Evolutionary conservation across 495 filamentous ascomycete genomes (phyloP), one percentile per base, ranked within the genome.

Genomic region (Physcia stellaris): DNA sequence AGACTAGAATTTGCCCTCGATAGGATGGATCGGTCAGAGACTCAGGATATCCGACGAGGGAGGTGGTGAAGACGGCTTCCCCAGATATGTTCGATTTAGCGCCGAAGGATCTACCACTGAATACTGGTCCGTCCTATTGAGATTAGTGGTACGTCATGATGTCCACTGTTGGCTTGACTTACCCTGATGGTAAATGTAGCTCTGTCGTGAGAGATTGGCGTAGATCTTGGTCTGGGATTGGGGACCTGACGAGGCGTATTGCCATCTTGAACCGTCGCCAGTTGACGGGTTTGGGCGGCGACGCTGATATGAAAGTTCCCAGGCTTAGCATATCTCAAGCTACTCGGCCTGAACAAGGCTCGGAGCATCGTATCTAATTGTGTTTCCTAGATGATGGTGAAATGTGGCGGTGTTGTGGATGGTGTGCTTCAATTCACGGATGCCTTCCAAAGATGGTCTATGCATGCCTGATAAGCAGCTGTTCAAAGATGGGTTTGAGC

Each of bases 361-460:
- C 71, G 68, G 59, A 86, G 73, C 80, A 86, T 90, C 48, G 46
- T 76, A 59, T 47, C 46, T 49, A 44, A 40, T 48, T 41, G 46
- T n/a, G n/a, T n/a, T n/a, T n/a, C n/a, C n/a, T n/a, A n/a, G n/a
- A n/a, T 24, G 43, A 31, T 52, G 32, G 39, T 41, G 49, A 42
- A 30, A 38, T 22, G 40, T 32, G 43, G 29, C n/a, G 38, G 35
- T 35, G 35, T 46, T 38, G 46, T 45, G 34, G 32, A 41, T 19
- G 37, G 48, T 55, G 45, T 45, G 38, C 33, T 71, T 82, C 68
- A 87, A 64, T 81, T 84, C 49, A 71, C 73, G 49, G 74, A 79
- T 60, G 90, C 79, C 75, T 94, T 94, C 90, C 90, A 98, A 69
- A 98, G 77, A 70, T 98, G 90, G 74, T 94, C 87, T 86, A 56